Evolutionary conservation across 805 yeast genomes (phyloP), one percentile per base, ranked within the genome.

Genomic region (Candida dajiaensis): DNA sequence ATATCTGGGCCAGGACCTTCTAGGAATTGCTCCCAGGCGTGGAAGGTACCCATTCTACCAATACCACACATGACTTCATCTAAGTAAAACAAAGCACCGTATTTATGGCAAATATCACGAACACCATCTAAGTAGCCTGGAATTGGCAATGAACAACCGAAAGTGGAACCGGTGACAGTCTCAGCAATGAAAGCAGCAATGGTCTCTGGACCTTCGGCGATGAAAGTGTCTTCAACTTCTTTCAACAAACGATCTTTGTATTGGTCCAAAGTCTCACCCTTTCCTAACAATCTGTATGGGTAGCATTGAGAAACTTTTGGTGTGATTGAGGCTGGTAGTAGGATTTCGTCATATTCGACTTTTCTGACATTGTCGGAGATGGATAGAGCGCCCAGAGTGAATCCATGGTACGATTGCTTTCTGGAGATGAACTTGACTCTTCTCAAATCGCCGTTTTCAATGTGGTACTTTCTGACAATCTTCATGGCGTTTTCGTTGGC

Each of bases 401-500:
- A 72, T 19, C 80, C 80, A 49, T 75, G 80, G 55, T 74, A 75
- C 6, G 77, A 66, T 57, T 68, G 70, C 41, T 62, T 55, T 57
- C 78, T 65, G n/a, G 72, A 64, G 47, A 74, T 69, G 53, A 70
- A 71, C 46, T 71, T 68, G 53, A 59, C 58, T 59, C 77, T 68
- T 46, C 67, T 59, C 7, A 62, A 51, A 47, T 73, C 73, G 42
- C 76, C 77, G 21, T 57, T 65, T 51, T 70, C 76, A 37, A 67
- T 59, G 47, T 64, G 71, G 52, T 68, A 74, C 58, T 73, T 77
- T 57, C 69, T 68, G 25, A 77, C 76, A 51, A 81, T 75, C 64
- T 80, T 80, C 55, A 80, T 54, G 6, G 83, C 83, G 23, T 80
- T 81, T 59, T 80, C 86, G 57, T 78, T 81, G 19, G 85, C 78